A percentile compares a stretch with the other conserved stretches of the same genome.
These are phyloP conservation scores for Amanita jacksonii DNA, from an alignment of 768 basidiomycete species.

Conservation along the genomic window DNA sequence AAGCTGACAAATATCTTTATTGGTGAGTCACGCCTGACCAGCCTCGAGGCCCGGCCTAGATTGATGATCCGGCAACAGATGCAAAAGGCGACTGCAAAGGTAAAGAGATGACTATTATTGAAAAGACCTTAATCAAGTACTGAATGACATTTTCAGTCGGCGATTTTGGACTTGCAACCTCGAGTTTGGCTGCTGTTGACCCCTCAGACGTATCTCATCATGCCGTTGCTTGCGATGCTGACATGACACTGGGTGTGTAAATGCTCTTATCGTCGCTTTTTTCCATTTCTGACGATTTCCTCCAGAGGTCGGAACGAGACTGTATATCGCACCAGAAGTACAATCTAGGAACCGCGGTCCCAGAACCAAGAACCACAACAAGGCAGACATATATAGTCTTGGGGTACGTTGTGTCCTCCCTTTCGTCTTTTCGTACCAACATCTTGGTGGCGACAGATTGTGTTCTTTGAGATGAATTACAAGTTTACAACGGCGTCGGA, in stretches of 20 bases:
- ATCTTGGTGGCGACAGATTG: slow-evolving; percentile 44
- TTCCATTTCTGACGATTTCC: not conserved
- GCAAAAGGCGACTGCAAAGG: slow-evolving; percentile 81
- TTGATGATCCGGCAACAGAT: slow-evolving; percentile 30
- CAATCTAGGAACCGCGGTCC: slow-evolving; percentile 51
- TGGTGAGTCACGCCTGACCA: slow-evolving; percentile 35
- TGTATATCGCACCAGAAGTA: slow-evolving; percentile 93
- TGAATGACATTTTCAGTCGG: slow-evolving; percentile 43
- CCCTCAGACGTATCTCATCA: slow-evolving; percentile 54
- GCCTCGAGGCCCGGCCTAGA: not conserved
- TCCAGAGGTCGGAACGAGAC: slow-evolving; percentile 77
- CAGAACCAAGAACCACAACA: slow-evolving; percentile 55
- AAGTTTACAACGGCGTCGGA: slow-evolving; percentile 74
- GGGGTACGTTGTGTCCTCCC: slow-evolving; percentile 46
- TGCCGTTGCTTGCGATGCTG: slow-evolving; percentile 38
- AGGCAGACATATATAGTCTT: slow-evolving; percentile 92
- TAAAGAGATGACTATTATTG: not conserved
- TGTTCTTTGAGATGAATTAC: slow-evolving; percentile 97
- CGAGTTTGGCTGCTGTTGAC: slow-evolving; percentile 69
- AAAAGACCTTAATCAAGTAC: not conserved
- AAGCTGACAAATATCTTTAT: slow-evolving; percentile 94
- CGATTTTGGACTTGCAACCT: slow-evolving; percentile 88
- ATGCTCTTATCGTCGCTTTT: not conserved
- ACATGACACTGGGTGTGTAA: slow-evolving; percentile 63
- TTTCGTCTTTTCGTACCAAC: not conserved